phyloP scores from a whole-genome alignment of 176 grass and related monocot species.

The Ensete glaucum region DNA sequence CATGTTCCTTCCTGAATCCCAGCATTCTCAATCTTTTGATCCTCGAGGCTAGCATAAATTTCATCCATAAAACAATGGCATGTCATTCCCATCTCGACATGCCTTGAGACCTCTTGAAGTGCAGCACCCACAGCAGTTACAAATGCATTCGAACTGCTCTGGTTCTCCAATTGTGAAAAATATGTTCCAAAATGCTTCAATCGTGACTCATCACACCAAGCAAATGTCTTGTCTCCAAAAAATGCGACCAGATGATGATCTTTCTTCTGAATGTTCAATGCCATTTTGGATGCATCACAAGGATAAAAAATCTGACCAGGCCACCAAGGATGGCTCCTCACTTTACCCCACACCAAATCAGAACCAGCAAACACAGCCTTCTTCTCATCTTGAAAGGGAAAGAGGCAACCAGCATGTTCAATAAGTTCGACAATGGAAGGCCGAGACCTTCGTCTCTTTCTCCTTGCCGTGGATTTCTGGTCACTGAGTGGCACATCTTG shows the following conservation, averaged over 20 bases:
- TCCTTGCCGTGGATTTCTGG: too few species aligned
- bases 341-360: conserved; percentile 90
- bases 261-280: conserved; percentile 23
- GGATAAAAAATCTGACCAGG: conserved; percentile 66
- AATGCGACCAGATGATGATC: conserved; percentile 67
- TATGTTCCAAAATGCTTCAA: conserved; percentile 61
- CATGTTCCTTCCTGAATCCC: conserved; percentile 34
- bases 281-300: conserved; percentile 31
- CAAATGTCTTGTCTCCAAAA: conserved; percentile 81
- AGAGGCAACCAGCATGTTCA: too few species aligned
- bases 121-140: conserved; percentile 49
- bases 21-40: conserved; percentile 50
- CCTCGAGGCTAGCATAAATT: conserved; percentile 13
- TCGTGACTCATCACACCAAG: conserved; percentile 63
- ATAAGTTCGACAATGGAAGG: too few species aligned
- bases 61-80: conserved; percentile 12
- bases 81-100: conserved; percentile 38
- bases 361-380: conserved; percentile 27
- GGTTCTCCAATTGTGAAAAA: conserved; percentile 66
- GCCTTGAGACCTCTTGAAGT: conserved; percentile 56
- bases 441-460: too few species aligned
- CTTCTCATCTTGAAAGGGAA: not conserved
- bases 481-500: too few species aligned
- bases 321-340: conserved; percentile 69
- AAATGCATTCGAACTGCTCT: conserved; percentile 53